These are phyloP conservation scores for Diaporthe sp. DNA, from an alignment of 2,329 filamentous ascomycete species.

Conservation along the genomic window DNA sequence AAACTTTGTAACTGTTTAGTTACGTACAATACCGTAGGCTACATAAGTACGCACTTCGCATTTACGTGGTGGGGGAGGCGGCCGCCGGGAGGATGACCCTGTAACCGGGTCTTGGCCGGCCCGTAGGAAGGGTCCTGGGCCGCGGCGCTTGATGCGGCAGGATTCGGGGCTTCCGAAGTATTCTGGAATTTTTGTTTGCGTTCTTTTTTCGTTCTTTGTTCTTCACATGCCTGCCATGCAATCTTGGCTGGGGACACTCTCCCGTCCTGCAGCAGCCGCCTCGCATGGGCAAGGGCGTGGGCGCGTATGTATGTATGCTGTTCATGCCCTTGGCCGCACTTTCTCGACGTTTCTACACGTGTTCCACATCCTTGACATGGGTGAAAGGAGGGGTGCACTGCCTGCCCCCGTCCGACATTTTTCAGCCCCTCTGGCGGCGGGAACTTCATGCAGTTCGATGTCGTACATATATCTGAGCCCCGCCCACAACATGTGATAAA, in stretches of 20 bases:
- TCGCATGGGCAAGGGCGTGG: not conserved
- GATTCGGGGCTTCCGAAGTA: not conserved
- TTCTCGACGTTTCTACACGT: not conserved
- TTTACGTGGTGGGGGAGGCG: too few relatives aligned
- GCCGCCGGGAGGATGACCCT: not conserved
- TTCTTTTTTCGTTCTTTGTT: not conserved
- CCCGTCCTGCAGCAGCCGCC: not conserved
- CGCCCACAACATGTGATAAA: not conserved
- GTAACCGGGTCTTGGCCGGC: slow-evolving; percentile 18
- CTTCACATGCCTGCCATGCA: not conserved
- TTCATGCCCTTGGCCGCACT: not conserved
- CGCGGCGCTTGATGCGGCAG: slow-evolving; percentile 9
- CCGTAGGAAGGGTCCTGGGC: not conserved
- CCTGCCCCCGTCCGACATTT: not conserved
- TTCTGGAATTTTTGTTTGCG: not conserved
- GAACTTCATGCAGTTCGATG: not conserved
- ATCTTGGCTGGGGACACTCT: not conserved
- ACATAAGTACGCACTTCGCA: too few relatives aligned
- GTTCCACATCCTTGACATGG: not conserved
- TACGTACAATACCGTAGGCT: too few relatives aligned
- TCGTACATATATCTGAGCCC: not conserved
- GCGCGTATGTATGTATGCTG: not conserved
- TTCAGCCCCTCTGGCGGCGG: not conserved
- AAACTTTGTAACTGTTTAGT: too few relatives aligned
- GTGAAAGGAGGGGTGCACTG: not conserved